Evolutionary conservation across 176 grass and related monocot genomes (phyloP), one percentile per base, ranked within the genome.

Genomic region (Oropetium thomaeum): DNA sequence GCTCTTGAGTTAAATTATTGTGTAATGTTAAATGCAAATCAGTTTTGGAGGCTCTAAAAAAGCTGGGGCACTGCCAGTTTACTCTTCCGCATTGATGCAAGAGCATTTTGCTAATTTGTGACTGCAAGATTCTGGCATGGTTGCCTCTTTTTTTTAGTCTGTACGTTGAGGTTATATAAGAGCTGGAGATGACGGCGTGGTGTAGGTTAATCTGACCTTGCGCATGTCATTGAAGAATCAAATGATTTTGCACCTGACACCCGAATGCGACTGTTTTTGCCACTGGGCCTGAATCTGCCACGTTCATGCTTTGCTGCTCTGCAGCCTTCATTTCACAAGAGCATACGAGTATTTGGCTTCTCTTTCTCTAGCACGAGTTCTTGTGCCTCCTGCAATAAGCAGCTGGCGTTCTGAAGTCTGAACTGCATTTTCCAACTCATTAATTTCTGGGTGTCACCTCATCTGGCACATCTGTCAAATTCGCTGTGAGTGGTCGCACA

Each of bases 21-120:
- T 25, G 42, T 63, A 74, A 75, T 86, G 77, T 86, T 16, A 62
- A 68, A 43, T 75, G 77, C 10, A 17, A 86, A 80, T 75, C 52
- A 74, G 35, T 80, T 80, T 85, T 74, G 51, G 57, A 58, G 35
- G 45, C 45, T 9, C 52, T 11, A 20, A 65, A 35, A 28, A 8
- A 65, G 10, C 57, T 65, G 74, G 23, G 38, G n/a, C 10, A 57
- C 44, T 66, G 11, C 59, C 17, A 58, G 74, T 83, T 65, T 64
- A 83, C 41, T 61, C 31, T 34, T n/a, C n/a, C 53, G 75, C 26
- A 16, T 65, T 81, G 19, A 35, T 54, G n/a, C 47, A 29, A 65
- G 58, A 9, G 19, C 57, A 71, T 70, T 84, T 43, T 70, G 66
- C 47, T 32, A 71, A 64, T 71, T 43, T n/a, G n/a, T n/a, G n/a